Percentiles rank a stretch among this genome's conserved stretches.
Evolutionary conservation across 768 basidiomycete species (phyloP).

Genomic region (Suillus weaverae): DNA sequence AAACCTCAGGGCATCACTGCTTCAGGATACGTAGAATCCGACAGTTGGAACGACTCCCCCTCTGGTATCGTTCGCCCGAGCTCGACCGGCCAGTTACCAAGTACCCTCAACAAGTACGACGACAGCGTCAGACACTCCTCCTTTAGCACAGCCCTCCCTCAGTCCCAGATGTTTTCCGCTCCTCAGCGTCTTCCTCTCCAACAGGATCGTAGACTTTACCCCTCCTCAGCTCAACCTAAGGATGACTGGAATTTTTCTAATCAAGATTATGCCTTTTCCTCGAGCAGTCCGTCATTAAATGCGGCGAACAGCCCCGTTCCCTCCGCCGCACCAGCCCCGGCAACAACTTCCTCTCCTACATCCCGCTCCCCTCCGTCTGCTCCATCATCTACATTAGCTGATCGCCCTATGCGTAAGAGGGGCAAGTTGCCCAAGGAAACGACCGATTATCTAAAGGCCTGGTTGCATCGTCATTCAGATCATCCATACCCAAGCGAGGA

Average conservation of each 20-base stretch:
- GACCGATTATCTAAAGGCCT: constrained; percentile 85
- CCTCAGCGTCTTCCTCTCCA: constrained; percentile 73
- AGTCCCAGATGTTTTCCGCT: constrained; percentile 63
- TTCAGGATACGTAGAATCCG: constrained; percentile 45
- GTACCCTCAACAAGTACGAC: constrained; percentile 62
- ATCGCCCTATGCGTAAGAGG: constrained; percentile 78
- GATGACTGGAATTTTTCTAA: constrained; percentile 71
- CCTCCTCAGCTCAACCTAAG: constrained; percentile 46
- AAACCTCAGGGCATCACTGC: constrained; percentile 46
- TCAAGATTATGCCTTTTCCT: constrained; percentile 53
- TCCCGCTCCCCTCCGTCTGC: constrained; percentile 55
- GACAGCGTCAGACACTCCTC: constrained; percentile 69
- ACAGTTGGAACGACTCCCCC: constrained; percentile 56
- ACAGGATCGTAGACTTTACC: constrained; percentile 58
- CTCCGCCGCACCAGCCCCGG: constrained; percentile 32
- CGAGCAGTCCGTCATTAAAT: constrained; percentile 25
- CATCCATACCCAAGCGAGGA: constrained; percentile 90
- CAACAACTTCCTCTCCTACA: constrained; percentile 40
- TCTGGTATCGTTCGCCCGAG: constrained; percentile 65
- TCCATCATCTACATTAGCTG: constrained; percentile 60
- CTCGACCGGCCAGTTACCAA: constrained; percentile 60
- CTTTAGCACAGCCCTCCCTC: constrained; percentile 57
- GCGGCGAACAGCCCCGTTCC: constrained; percentile 37
- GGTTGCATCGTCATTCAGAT: constrained; percentile 85
- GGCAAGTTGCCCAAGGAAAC: constrained; percentile 91